A percentile compares a stretch with the other conserved stretches of the same genome.
Evolutionary conservation across 2,329 filamentous ascomycete genomes (phyloP).

Genomic region (Paracoccidioides lutzii): DNA sequence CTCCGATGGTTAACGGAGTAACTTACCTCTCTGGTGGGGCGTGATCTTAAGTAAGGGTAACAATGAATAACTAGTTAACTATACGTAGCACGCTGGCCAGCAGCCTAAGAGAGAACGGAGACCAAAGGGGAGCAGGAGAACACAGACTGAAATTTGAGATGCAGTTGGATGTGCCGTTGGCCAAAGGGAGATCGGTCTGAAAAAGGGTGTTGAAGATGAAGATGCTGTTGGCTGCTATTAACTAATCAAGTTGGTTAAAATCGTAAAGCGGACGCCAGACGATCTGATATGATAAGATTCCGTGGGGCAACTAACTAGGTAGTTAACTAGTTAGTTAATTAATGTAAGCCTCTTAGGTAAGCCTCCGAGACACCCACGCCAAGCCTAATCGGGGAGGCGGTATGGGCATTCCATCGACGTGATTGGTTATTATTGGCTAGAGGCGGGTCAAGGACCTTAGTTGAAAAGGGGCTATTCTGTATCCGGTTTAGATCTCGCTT

Average conservation of each 20-base stretch:
- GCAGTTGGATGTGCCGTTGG: too few species aligned
- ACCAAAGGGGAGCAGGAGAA: neutral
- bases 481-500: neutral
- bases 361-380: too few species aligned
- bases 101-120: neutral
- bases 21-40: neutral
- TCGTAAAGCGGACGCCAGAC: neutral
- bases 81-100: neutral
- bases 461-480: too few species aligned
- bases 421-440: neutral
- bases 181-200: too few species aligned
- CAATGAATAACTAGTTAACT: neutral
- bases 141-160: neutral
- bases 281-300: conserved; percentile 15
- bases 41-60: neutral
- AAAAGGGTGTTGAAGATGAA: too few species aligned
- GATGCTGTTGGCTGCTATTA: neutral
- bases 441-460: too few species aligned
- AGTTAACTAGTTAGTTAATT: too few species aligned
- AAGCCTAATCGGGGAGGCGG: too few species aligned
- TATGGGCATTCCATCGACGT: too few species aligned
- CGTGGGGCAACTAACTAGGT: too few species aligned
- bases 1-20: too few species aligned
- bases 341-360: too few species aligned
- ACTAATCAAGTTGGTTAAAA: neutral